Evolutionary conservation across 371 early-diverging fungal species (phyloP), one percentile per base, ranked within the genome.

Genomic region (Capillidium rhysosporum): DNA sequence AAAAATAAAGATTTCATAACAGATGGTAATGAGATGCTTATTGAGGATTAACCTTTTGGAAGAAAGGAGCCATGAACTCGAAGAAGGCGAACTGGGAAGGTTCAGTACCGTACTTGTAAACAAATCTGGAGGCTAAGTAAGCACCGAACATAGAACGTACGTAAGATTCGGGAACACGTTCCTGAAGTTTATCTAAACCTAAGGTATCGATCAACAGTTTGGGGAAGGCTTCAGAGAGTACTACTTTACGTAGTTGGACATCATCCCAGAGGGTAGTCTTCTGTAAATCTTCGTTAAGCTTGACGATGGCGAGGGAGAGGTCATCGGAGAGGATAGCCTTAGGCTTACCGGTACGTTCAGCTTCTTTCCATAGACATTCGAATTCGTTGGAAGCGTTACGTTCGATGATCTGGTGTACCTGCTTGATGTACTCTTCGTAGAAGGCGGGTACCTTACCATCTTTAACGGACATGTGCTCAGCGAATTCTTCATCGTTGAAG

Each of bases 41-140:
- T 23, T 43, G n/a, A 7, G 38, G 40, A 40, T 34, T 34, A 34
- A 65, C 46, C 60, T 69, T 67, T 40, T 64, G 57, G 54, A 65
- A 69, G 61, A 61, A 69, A 24, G 69, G 67, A 20, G 62, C 62
- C 91, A 96, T 89, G 68, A 82, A 96, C 69, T 93, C 93, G 66
- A 97, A 97, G 83, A 97, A 97, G 46, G 96, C 92, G 70, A 97
- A 96, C 70, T 96, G 94, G 57, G 79, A 76, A 38, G 97, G 96
- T 55, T 82, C 74, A 34, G 83, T 80, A 30, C 97, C 97, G 59
- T 89, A 92, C 71, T 84, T 79, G 75, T 95, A 97, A 48, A 97
- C 86, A 66, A 97, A 97, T 51, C 87, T 76, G 53, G 83, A 82
- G 10, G 97, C 97, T 56, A 97, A 66, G 65, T 83, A 92, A 16